Base-by-base conservation (phyloP, 2,329 filamentous ascomycete genomes). In the Coniochaeta prunicola region DNA sequence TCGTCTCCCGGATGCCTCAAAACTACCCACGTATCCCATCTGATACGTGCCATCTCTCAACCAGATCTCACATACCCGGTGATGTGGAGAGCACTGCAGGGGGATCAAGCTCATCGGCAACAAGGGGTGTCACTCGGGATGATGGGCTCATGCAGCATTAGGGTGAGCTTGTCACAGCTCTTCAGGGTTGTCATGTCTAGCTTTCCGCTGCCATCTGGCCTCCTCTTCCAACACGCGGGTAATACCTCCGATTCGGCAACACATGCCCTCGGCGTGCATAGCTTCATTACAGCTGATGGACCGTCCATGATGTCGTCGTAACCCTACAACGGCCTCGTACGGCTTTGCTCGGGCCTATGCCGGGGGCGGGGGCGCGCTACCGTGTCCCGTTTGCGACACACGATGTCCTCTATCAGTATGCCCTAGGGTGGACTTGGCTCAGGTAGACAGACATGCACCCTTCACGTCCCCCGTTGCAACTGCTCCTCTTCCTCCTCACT, bases 241-340 rank as follows among this genome's bases (percentile, higher is more conserved):
- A 65, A 62, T 65, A 60, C 61, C 61, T 70, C 68, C 66, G 66
- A 70, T 70, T 70, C 66, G 69, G 64, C 53, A 55, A 55, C 30
- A 55, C 53, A 58, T 58, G 38, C 40, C 42, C 30, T 50, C 42
- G 21, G 28, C 42, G 19, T 55, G 36, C 34, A 59, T 21, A n/a
- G n/a, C 30, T 45, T 48, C 24, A 17, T 21, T 24, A 57, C 36
- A 57, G 36, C 36, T 57, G 56, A 57, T 57, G 55, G 9, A 24
- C 4, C 34, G 36, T 40, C 26, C 33, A 26, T n/a, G 36, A 36
- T 40, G 33, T 28, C 21, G 53, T 28, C 30, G 31, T 34, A 56
- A 36, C 30, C 53, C 33, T 56, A 26, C 45, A 50, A 30, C 45
- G 45, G 45, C 45, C 45, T 50, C 45, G 4, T 50, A 30, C 45